Evolutionary conservation across 176 grass and related monocot genomes (phyloP), one percentile per base, ranked within the genome.

Genomic region (Tillandsia fasciculata): DNA sequence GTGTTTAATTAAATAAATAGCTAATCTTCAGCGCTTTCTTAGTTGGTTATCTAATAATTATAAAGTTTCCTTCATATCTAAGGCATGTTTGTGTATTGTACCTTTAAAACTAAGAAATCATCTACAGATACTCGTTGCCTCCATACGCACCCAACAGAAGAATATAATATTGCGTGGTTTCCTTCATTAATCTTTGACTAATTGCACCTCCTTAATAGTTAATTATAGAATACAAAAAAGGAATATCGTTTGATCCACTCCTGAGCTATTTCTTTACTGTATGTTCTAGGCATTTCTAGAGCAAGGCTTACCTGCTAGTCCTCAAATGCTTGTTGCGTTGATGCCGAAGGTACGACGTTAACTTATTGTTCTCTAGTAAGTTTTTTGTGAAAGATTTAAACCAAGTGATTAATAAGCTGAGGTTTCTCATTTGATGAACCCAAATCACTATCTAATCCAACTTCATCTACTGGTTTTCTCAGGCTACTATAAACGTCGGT

Each of bases 231-330:
- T 72, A 59, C 66, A 69, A n/a, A 47, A 83, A 69, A 72, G 73
- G 18, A 83, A 28, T 71, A 56, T 75, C 29, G 68, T 61, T 66
- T 64, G 74, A 67, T 67, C 22, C 24, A 20, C 18, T 23, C 26
- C 63, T 24, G 51, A 53, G 2, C 63, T 49, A 9, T 28, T 56
- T 75, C 64, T 71, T 77, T 54, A 68, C 76, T 86, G 15, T 72
- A 53, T 69, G 47, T 81, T 80, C 65, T 79, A 99, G 95, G 90
- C 87, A 65, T 94, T 99, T 88, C 84, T 94, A 66, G 84, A 90
- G 68, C 75, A 99, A 88, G 95, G 95, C 33, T 84, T 94, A 84
- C 95, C 95, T 53, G 79, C 90, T 67, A 90, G 56, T 47, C 84
- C 95, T 26, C 84, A 90, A 27, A 82, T 80, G 75, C 84, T 94